Base-by-base conservation (phyloP, 352 stramenopile species). In the Aphanomyces invadans region DNA sequence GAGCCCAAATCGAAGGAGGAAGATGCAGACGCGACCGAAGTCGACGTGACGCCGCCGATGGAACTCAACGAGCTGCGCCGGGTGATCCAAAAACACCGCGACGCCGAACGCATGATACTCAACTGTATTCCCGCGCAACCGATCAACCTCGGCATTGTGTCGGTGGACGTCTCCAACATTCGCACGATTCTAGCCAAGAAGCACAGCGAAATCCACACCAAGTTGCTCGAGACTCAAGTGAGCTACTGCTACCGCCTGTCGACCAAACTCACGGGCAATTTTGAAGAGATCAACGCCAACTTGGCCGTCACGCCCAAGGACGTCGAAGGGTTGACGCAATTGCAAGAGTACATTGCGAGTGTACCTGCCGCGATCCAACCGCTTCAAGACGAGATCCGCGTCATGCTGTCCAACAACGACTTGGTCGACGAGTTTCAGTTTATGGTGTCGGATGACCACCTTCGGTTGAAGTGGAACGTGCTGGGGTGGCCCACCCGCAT, bases 401-500 rank as follows among this genome's bases (percentile, higher is more conserved):
- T 89, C 52, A 89, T 95, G 70, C 84, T 95, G 67, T 74, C 76
- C 3, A 81, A 91, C 46, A 92, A 94, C 38, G 70, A 74, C 1
- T 61, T 95, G 3, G 78, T 97, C 7, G 88, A 97, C 29, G 76
- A 89, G 17, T 90, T 95, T 48, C 76, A 77, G 15, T 79, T 90
- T 70, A 90, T 89, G 42, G 77, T 96, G 0, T 90, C 78, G 36
- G 87, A 91, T 25, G 86, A 93, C 32, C 86, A 97, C 33, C 71
- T 97, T 23, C 76, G 86, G 4, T 56, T 96, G 26, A 90, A 84
- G 19, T 98, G 92, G 92, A 80, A 92, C 11, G 80, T 95, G 0
- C 85, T 95, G 56, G 86, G 87, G 12, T 96, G 88, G 81, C 92
- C 92, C 0, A 88, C 80, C n/a, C 92, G 93, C 62, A 91, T 97